Percentiles rank a stretch among this genome's conserved stretches.
phyloP scores from a whole-genome alignment of 495 filamentous ascomycete species.

The Penicillium cinerascens region DNA sequence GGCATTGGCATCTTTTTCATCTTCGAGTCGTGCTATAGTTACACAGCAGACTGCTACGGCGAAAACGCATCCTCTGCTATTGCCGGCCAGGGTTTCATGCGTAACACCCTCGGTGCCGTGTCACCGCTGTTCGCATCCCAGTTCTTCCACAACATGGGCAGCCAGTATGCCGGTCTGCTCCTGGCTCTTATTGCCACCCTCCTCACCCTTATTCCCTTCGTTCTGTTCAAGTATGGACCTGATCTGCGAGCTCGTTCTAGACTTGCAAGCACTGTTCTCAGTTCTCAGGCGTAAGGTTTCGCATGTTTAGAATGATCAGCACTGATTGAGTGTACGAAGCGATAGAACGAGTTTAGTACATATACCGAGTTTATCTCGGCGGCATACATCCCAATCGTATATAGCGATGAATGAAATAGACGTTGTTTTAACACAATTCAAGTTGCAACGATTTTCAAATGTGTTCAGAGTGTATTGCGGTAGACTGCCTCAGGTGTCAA shows the following conservation, averaged over 20 bases:
- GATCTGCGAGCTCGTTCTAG: slow-evolving; percentile 34
- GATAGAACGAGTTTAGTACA: not conserved
- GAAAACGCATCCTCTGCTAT: slow-evolving; percentile 43
- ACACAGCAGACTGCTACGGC: slow-evolving; percentile 45
- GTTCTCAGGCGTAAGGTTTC: not conserved
- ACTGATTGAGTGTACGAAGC: not conserved
- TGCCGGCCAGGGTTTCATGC: slow-evolving; percentile 48
- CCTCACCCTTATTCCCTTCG: slow-evolving; percentile 41
- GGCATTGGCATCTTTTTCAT: slow-evolving; percentile 49
- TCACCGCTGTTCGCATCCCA: slow-evolving; percentile 47
- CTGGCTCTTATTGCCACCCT: slow-evolving; percentile 38
- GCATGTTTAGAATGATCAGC: not conserved
- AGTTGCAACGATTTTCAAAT: too few relatives aligned
- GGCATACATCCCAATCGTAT: not conserved
- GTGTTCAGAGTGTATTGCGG: too few relatives aligned
- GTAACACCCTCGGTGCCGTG: slow-evolving; percentile 48
- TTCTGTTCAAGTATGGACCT: slow-evolving; percentile 41
- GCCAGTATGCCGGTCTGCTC: slow-evolving; percentile 44
- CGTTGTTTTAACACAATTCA: not conserved
- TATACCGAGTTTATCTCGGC: not conserved
- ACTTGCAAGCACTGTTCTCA: slow-evolving; percentile 24
- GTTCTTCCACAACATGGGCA: slow-evolving; percentile 46
- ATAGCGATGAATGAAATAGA: not conserved
- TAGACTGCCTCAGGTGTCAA: too few relatives aligned
- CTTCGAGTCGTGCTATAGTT: slow-evolving; percentile 43